These are phyloP conservation scores for Staphylotrichum longicolle DNA, from an alignment of 495 filamentous ascomycete genomes.

Conservation along the genomic window DNA sequence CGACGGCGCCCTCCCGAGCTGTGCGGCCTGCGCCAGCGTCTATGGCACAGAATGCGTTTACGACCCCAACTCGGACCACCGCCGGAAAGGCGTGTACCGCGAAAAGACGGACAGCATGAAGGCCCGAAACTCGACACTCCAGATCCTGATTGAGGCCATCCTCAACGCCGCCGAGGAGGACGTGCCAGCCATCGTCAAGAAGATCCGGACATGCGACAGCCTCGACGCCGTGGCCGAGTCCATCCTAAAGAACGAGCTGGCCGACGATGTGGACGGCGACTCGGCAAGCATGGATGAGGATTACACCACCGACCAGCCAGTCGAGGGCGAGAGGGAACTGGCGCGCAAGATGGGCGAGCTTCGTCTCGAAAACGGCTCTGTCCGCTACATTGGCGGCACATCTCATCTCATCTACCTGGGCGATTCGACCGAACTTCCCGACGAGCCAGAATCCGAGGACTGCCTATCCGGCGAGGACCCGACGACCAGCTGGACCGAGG, in stretches of 20 bases:
- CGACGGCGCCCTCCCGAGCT: slow-evolving; percentile 88
- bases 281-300: slow-evolving; percentile 37
- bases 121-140: slow-evolving; percentile 81
- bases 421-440: slow-evolving; percentile 47
- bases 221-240: slow-evolving; percentile 86
- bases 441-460: slow-evolving; percentile 52
- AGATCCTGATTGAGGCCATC: slow-evolving; percentile 89
- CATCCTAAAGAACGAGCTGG: slow-evolving; percentile 51
- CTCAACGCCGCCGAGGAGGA: slow-evolving; percentile 85
- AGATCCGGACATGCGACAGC: slow-evolving; percentile 89
- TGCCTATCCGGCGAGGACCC: slow-evolving; percentile 57
- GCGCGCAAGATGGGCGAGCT: slow-evolving; percentile 93
- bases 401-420: slow-evolving; percentile 87
- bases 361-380: slow-evolving; percentile 79
- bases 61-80: slow-evolving; percentile 93
- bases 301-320: slow-evolving; percentile 42
- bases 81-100: slow-evolving; percentile 94
- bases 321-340: slow-evolving; percentile 78
- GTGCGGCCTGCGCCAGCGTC: slow-evolving; percentile 90
- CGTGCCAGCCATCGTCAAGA: slow-evolving; percentile 73
- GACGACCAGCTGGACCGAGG: slow-evolving; percentile 79
- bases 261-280: slow-evolving; percentile 30
- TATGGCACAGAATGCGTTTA: slow-evolving; percentile 93
- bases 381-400: slow-evolving; percentile 91
- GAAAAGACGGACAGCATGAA: slow-evolving; percentile 89